Evolutionary conservation across 768 basidiomycete species (phyloP), one percentile per base, ranked within the genome.

Genomic region (Russula dissimulans): DNA sequence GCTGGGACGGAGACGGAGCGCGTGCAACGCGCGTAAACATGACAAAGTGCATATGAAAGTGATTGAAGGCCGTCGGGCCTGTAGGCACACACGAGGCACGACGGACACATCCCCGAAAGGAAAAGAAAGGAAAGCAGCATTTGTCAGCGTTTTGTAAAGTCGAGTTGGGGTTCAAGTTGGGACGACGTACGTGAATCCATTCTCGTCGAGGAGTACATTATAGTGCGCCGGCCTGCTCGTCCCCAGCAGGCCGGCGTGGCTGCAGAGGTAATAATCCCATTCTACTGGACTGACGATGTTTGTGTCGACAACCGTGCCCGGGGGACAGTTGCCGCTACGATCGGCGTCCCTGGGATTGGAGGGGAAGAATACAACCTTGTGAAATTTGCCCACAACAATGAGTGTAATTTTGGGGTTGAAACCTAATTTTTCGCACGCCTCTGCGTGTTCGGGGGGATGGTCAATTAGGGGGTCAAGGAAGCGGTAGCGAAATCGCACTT

Each of bases 1-100:
- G 89, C 89, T 0, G 89, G 88, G 48, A 90, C 87, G 0, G 89
- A 89, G 1, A 90, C 88, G 0, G 87, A 86, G 17, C 87, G 83
- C 4, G 89, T 90, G n/a, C 86, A 82, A 5, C 86, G 79, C 1
- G 88, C 86, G 65, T 90, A 92, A 0, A 89, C 81, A 48, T 92
- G 87, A 66, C 88, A 89, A 0, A 92, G 74, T 0, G 88, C 84
- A 59, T 84, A 91, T 0, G 88, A 85, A 4, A 85, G 71, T 0
- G 79, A 76, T 66, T 92, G 90, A 38, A 92, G 71, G 10, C 81
- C 78, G 67, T 89, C 85, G 10, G 83, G 75, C 22, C 83, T 86
- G 62, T 15, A 34, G 32, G 3, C n/a, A 50, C 34, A 3, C 49
- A 14, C 46, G 26, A 12, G 12, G 15, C 39, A 31, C 10, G 0